Evolutionary conservation across 768 basidiomycete species (phyloP), one percentile per base, ranked within the genome.

Genomic region (Leucocoprinus birnbaumii): DNA sequence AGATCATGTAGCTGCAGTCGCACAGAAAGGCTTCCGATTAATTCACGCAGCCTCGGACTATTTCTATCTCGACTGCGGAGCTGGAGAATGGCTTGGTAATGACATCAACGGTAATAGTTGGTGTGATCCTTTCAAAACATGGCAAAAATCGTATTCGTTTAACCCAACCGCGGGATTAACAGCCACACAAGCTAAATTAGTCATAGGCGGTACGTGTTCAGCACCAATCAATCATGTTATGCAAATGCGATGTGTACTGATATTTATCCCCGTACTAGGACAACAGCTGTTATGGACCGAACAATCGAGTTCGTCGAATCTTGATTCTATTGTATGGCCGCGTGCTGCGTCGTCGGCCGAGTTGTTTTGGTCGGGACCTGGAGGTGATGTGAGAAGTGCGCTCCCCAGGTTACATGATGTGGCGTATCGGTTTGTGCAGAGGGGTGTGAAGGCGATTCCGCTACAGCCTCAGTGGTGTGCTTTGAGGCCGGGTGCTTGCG

Each of bases 11-110:
- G 72, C 72, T 0, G 68, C 74, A 1, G 87, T 90, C 3, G 80
- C 80, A 0, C 67, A 76, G 42, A 80, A 81, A 62, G 84, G 84
- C 0, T 83, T 73, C 73, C 69, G 73, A 43, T 66, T 92, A 35
- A 71, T 94, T 10, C 88, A 91, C 53, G 80, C 84, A 1, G 75
- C 88, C 2, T 84, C 81, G 16, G 83, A 91, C 65, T 87, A 83
- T 68, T 91, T 92, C 68, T 92, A 94, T 68, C 82, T 91, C 16
- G 89, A 91, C 62, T 89, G 86, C 57, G 89, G 89, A 31, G 80
- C 65, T 3, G 89, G 89, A 13, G 84, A 77, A 13, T 91, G 88
- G 86, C 70, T 88, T 10, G 86, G 85, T 0, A 64, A 79, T 37
- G 66, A 68, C 58, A 44, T 58, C 45, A 42, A 58, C 41, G 80